These are phyloP conservation scores for Strobilomyces confusus DNA, from an alignment of 768 basidiomycete species.

Conservation along the genomic window DNA sequence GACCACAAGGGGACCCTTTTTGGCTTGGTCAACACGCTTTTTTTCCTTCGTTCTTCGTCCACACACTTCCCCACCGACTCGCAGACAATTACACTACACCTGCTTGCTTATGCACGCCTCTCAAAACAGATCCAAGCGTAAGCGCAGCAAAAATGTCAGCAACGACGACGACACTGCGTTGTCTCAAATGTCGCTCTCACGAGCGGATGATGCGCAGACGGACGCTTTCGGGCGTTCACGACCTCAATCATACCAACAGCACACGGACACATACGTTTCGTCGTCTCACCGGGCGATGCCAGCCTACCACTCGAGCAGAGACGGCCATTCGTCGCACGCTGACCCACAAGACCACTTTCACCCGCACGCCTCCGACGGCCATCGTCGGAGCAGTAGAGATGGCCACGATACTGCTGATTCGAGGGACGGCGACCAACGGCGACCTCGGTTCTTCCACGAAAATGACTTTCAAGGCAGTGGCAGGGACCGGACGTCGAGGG, in stretches of 20 bases:
- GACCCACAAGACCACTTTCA: conserved; percentile 42
- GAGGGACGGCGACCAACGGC: conserved; percentile 46
- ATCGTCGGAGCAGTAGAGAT: conserved; percentile 49
- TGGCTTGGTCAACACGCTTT: conserved; percentile 26
- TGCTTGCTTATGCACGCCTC: conserved; percentile 35
- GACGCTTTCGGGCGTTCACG: conserved; percentile 54
- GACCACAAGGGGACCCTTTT: conserved; percentile 27
- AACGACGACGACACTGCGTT: conserved; percentile 42
- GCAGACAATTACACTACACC: conserved; percentile 16
- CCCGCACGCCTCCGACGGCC: conserved; percentile 42
- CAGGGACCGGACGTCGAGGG: conserved; percentile 45
- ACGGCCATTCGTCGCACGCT: conserved; percentile 46
- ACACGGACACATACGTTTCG: conserved; percentile 44
- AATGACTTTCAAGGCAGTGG: conserved; percentile 38
- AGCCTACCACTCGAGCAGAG: conserved; percentile 47
- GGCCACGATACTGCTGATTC: conserved; percentile 42
- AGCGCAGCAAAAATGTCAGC: conserved; percentile 48
- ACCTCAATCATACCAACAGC: conserved; percentile 37
- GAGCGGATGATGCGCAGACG: conserved; percentile 48
- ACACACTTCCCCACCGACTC: conserved; percentile 19
- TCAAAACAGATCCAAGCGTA: conserved; percentile 44
- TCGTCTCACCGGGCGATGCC: conserved; percentile 42
- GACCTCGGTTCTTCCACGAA: conserved; percentile 36
- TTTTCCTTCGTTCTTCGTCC: conserved; percentile 19
- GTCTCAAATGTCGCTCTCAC: conserved; percentile 40